These are phyloP conservation scores for Aspergillus oerlinghausenensis DNA, from an alignment of 2,329 filamentous ascomycete genomes.

Conservation along the genomic window DNA sequence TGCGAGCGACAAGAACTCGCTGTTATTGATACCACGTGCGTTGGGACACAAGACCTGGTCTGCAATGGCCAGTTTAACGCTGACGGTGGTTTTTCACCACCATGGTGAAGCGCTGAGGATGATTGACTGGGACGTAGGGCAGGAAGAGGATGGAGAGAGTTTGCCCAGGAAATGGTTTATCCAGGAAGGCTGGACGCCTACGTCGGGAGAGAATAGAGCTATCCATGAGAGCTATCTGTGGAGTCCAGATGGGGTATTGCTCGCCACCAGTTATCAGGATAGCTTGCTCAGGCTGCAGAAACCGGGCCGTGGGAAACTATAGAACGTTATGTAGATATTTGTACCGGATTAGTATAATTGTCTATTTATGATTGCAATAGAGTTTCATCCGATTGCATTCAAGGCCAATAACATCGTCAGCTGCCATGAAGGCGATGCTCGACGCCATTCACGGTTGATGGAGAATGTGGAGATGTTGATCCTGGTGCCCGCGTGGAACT, in stretches of 20 bases:
- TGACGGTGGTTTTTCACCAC: slow-evolving; percentile 47
- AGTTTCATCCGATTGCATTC: not conserved
- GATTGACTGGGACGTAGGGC: slow-evolving; percentile 29
- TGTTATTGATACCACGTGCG: slow-evolving; percentile 50
- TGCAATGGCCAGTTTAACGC: slow-evolving; percentile 45
- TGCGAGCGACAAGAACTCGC: slow-evolving; percentile 52
- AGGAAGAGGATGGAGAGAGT: slow-evolving; percentile 9
- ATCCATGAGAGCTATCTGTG: slow-evolving; percentile 47
- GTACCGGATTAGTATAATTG: not conserved
- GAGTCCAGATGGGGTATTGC: slow-evolving; percentile 39
- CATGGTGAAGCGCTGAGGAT: slow-evolving; percentile 38
- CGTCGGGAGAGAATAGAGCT: slow-evolving; percentile 42
- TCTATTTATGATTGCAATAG: not conserved
- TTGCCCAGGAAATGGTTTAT: slow-evolving; percentile 43
- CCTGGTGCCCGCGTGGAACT: not conserved
- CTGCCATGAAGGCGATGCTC: not conserved
- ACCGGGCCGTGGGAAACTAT: slow-evolving; percentile 18
- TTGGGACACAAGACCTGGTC: slow-evolving; percentile 39
- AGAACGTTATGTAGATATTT: not conserved
- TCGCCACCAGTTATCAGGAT: slow-evolving; percentile 49
- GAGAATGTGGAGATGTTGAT: not conserved
- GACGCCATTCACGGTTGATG: not conserved
- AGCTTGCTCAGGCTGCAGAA: slow-evolving; percentile 40
- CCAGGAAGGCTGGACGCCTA: slow-evolving; percentile 46
- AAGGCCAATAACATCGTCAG: not conserved